Conservation (phyloP, 2,329 filamentous ascomycete genomes). For the Huntiella decipiens region DNA sequence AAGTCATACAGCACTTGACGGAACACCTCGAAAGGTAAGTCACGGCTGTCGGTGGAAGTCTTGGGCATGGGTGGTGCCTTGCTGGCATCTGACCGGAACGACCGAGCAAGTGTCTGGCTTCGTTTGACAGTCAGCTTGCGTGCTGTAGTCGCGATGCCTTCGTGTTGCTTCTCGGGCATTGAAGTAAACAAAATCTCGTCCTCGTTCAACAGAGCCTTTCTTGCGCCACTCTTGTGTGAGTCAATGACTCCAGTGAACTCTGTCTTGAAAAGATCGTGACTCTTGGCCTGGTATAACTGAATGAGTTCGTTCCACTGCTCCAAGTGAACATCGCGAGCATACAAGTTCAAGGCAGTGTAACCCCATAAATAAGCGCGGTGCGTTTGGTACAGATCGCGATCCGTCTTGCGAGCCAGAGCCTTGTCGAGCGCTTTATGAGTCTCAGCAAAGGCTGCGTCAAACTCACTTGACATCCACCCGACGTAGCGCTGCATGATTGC, state of each 20-base stretch:
- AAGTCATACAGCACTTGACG: constrained; percentile 63
- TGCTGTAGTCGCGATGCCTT: constrained; percentile 55
- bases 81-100: constrained; percentile 46
- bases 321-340: constrained; percentile 66
- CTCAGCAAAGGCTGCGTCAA: constrained; percentile 55
- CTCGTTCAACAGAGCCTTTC: constrained; percentile 59
- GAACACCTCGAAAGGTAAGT: constrained; percentile 67
- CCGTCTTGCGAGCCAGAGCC: constrained; percentile 45
- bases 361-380: constrained; percentile 65
- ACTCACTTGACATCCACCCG: constrained; percentile 65
- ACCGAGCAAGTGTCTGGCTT: constrained; percentile 68
- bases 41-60: constrained; percentile 36
- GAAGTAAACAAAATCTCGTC: constrained; percentile 73
- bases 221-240: constrained; percentile 62
- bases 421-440: constrained; percentile 45
- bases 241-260: constrained; percentile 63
- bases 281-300: constrained; percentile 61
- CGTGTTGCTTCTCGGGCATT: constrained; percentile 66
- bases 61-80: constrained; percentile 27
- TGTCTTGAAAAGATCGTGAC: constrained; percentile 57
- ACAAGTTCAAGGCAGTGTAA: constrained; percentile 73
- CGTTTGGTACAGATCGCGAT: constrained; percentile 51
- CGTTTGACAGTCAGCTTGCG: constrained; percentile 86
- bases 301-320: constrained; percentile 67
- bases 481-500: constrained; percentile 63